Percentiles rank a stretch among this genome's conserved stretches.
These are phyloP conservation scores for Agrocybe praecox DNA, from an alignment of 768 basidiomycete genomes.

Conservation along the genomic window DNA sequence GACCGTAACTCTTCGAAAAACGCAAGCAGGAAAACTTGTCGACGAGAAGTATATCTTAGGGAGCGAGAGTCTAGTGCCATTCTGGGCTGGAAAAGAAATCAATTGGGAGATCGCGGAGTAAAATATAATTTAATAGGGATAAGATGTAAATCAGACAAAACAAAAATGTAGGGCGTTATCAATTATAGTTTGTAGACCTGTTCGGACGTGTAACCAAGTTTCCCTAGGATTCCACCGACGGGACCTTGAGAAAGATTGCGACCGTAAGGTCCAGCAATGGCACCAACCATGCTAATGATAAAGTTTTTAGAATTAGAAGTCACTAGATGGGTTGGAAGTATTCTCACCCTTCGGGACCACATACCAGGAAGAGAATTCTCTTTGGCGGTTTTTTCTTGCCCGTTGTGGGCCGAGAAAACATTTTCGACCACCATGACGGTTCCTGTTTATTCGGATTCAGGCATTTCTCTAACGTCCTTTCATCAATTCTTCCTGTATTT, in stretches of 20 bases:
- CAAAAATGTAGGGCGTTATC: neutral
- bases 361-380: conserved; percentile 71
- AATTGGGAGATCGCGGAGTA: conserved; percentile 62
- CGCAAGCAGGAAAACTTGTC: conserved; percentile 37
- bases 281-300: conserved; percentile 64
- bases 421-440: conserved; percentile 37
- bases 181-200: conserved; percentile 71
- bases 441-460: conserved; percentile 30
- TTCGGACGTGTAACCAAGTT: conserved; percentile 59
- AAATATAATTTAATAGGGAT: neutral
- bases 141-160: neutral
- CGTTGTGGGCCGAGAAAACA: conserved; percentile 24
- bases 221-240: conserved; percentile 66
- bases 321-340: conserved; percentile 1
- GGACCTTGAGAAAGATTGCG: conserved; percentile 75
- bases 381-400: conserved; percentile 20
- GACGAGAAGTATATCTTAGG: conserved; percentile 50
- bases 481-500: conserved; percentile 57
- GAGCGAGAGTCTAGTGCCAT: conserved; percentile 69
- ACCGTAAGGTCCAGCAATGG: conserved; percentile 77
- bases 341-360: conserved; percentile 82
- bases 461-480: conserved; percentile 44
- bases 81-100: conserved; percentile 84
- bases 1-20: conserved; percentile 46
- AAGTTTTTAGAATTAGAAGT: conserved; percentile 6